These are phyloP conservation scores for Colletotrichum incanum DNA, from an alignment of 2,329 filamentous ascomycete genomes.

Conservation along the genomic window DNA sequence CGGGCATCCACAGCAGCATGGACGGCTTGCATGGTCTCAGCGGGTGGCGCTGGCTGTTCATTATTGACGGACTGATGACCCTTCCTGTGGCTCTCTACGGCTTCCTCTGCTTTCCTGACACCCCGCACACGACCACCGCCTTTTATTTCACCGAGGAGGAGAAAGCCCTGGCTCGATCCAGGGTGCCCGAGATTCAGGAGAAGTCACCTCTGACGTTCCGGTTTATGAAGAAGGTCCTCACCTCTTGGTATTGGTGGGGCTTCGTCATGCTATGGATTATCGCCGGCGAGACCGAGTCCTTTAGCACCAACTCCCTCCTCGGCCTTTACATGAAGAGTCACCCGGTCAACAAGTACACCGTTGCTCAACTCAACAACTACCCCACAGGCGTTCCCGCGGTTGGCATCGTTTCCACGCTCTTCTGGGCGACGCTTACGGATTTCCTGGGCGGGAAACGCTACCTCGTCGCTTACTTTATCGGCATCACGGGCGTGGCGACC, in stretches of 20 bases:
- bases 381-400: slow-evolving; percentile 70
- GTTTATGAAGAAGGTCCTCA: slow-evolving; percentile 70
- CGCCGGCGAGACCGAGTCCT: slow-evolving; percentile 80
- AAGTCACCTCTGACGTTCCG: slow-evolving; percentile 61
- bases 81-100: slow-evolving; percentile 68
- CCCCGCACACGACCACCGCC: slow-evolving; percentile 58
- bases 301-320: slow-evolving; percentile 74
- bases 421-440: slow-evolving; percentile 80
- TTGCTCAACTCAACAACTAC: slow-evolving; percentile 70
- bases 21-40: slow-evolving; percentile 57
- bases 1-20: slow-evolving; percentile 62
- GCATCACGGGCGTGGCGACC: slow-evolving; percentile 74
- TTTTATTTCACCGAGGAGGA: slow-evolving; percentile 55
- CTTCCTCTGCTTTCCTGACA: slow-evolving; percentile 65
- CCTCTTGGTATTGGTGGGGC: slow-evolving; percentile 76
- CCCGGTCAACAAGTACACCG: slow-evolving; percentile 59
- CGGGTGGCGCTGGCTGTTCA: slow-evolving; percentile 51
- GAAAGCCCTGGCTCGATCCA: slow-evolving; percentile 58
- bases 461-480: slow-evolving; percentile 78
- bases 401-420: slow-evolving; percentile 74
- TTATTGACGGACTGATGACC: slow-evolving; percentile 65
- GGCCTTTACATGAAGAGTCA: slow-evolving; percentile 66
- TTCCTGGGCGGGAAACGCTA: slow-evolving; percentile 75
- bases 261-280: slow-evolving; percentile 79
- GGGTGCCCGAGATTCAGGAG: slow-evolving; percentile 57